Percentiles rank a stretch among this genome's conserved stretches.
phyloP scores from a whole-genome alignment of 306 rosid species.

The Crotalaria pallida region DNA sequence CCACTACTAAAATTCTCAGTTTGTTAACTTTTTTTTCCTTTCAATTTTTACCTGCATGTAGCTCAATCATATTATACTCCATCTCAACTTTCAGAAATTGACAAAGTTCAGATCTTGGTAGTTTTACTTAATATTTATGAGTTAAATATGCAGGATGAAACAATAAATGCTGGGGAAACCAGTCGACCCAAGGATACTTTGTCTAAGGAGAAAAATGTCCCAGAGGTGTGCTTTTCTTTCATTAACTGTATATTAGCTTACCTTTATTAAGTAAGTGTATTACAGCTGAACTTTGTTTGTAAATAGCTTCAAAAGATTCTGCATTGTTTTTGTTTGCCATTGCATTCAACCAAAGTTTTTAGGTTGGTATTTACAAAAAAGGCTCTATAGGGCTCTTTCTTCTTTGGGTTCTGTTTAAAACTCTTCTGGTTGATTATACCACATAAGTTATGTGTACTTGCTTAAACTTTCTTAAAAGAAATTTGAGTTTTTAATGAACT shows the following conservation, averaged over 20 bases:
- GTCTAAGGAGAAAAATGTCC: slow-evolving; percentile 47
- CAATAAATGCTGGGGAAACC: slow-evolving; percentile 33
- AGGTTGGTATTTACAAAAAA: not conserved
- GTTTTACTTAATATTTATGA: slow-evolving; percentile 20
- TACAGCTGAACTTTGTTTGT: not conserved
- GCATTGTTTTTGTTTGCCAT: too few relatives aligned
- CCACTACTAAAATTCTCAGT: not conserved
- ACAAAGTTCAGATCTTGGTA: not conserved
- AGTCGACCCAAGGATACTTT: slow-evolving; percentile 29
- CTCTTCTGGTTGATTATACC: not conserved
- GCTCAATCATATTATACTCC: slow-evolving; percentile 3
- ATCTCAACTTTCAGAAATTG: not conserved
- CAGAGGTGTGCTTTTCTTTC: slow-evolving; percentile 51
- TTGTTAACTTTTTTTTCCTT: not conserved
- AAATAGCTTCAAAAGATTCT: not conserved
- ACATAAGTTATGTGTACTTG: not conserved
- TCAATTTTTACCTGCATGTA: not conserved
- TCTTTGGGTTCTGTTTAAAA: not conserved
- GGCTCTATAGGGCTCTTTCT: not conserved
- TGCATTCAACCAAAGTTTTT: not conserved
- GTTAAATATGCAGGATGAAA: slow-evolving; percentile 42
- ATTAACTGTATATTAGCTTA: not conserved
- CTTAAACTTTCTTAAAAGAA: not conserved
- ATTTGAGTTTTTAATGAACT: not conserved
- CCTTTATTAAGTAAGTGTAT: not conserved